A percentile compares a stretch with the other conserved stretches of the same genome.
Conservation (phyloP, 345 rosid genomes). For the Sonneratia alba region DNA sequence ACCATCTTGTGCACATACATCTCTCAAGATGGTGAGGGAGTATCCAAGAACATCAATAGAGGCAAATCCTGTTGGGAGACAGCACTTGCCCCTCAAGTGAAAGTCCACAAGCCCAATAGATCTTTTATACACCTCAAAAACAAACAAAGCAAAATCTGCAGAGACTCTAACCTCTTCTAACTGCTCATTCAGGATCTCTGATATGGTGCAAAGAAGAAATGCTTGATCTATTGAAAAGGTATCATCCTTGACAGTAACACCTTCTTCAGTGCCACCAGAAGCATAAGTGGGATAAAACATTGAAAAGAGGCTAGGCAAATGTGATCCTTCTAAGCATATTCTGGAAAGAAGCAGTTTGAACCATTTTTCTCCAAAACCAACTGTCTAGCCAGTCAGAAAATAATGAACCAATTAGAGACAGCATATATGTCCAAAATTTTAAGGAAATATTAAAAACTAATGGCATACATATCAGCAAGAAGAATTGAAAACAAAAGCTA, state of each 20-base stretch:
- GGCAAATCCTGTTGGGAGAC: slow-evolving; percentile 54
- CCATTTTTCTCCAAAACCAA: slow-evolving; percentile 74
- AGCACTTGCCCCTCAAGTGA: slow-evolving; percentile 24
- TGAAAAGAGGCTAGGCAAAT: slow-evolving; percentile 41
- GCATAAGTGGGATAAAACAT: slow-evolving; percentile 12
- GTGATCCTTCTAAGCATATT: slow-evolving; percentile 44
- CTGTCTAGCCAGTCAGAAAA: slow-evolving; percentile 22
- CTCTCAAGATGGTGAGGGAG: slow-evolving; percentile 49
- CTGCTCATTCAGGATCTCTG: slow-evolving; percentile 49
- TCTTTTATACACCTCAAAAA: slow-evolving; percentile 34
- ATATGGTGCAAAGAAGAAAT: slow-evolving; percentile 42
- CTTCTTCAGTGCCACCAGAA: slow-evolving; percentile 13
- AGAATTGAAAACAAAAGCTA: neutral
- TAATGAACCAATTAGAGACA: neutral
- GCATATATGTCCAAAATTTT: neutral
- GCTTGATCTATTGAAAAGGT: slow-evolving; percentile 49
- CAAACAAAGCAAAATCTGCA: slow-evolving; percentile 17
- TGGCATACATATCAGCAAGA: neutral
- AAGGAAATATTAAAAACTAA: neutral
- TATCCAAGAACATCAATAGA: slow-evolving; percentile 48
- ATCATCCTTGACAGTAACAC: slow-evolving; percentile 2
- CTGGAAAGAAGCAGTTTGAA: slow-evolving; percentile 59
- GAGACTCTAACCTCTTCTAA: slow-evolving; percentile 31
- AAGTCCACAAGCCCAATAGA: slow-evolving; percentile 27
- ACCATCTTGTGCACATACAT: slow-evolving; percentile 43